Evolutionary conservation across 768 basidiomycete species (phyloP), one percentile per base, ranked within the genome.

Genomic region (Nevesoporus exiguus): DNA sequence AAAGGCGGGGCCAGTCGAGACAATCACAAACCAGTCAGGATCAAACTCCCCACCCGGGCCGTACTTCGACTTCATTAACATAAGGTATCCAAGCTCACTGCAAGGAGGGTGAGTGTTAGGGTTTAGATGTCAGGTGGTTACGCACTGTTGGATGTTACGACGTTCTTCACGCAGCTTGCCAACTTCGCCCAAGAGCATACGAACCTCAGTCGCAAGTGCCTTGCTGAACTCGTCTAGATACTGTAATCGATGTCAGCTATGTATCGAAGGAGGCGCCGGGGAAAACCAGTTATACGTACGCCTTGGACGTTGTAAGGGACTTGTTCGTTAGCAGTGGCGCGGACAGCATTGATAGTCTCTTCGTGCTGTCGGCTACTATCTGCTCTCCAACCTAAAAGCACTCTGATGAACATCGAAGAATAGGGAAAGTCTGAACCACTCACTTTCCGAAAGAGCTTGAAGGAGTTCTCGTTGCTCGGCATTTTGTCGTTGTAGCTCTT

Each of bases 221-320:
- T 84, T 88, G 69, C 89, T 92, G 72, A 93, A 93, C 52, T 93
- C 89, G 56, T 93, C 87, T 14, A 93, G 78, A 66, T 93, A 93
- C 87, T 90, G 51, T 37, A 21, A 25, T 21, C 5, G 34, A 42
- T 14, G 34, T 64, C 49, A 42, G 43, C 42, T 17, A 39, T 31
- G 10, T 14, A 46, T 34, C 15, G 34, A 58, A 56, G 22, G 61
- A 37, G 7, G 51, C 33, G 19, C 55, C 7, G 29, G 19, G 29
- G 9, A 37, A n/a, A 37, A 9, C 29, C 14, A 15, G n/a, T 22
- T 17, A 7, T 39, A 73, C 85, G 48, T 73, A 92, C 90, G 25
- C 82, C 81, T 77, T 90, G 85, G 13, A 93, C 85, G 59, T 93
- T 93, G 76, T 86, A 93, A 14, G 85, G 84, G 15, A 93, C 82